Conservation (phyloP, 768 basidiomycete species). For the Chlorophyllum brunneum region DNA sequence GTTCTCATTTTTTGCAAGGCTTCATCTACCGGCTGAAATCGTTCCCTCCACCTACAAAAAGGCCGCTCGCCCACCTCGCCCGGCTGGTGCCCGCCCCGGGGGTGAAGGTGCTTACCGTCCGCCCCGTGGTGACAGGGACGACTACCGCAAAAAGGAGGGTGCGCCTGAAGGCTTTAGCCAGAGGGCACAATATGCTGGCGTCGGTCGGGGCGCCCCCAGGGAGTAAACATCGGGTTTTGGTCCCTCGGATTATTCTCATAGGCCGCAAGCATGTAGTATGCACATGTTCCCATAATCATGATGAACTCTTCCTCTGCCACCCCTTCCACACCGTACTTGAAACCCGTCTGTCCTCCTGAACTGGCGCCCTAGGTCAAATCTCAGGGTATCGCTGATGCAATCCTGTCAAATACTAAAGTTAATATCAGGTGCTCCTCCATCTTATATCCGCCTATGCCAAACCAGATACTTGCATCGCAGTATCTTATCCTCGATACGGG, state of each 20-base stretch:
- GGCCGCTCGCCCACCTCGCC: slow-evolving; percentile 82
- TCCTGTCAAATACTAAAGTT: no score
- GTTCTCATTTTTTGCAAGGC: slow-evolving; percentile 42
- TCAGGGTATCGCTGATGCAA: no score
- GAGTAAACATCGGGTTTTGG: slow-evolving; percentile 37
- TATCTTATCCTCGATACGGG: no score
- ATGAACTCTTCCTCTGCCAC: slow-evolving; percentile 13
- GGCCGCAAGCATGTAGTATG: slow-evolving; percentile 20
- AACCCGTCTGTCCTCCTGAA: no score
- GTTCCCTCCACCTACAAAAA: slow-evolving; percentile 98
- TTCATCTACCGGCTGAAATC: slow-evolving; percentile 93
- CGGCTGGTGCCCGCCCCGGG: slow-evolving; percentile 68
- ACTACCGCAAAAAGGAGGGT: slow-evolving; percentile 90
- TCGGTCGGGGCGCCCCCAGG: slow-evolving; percentile 84
- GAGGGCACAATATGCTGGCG: slow-evolving; percentile 82
- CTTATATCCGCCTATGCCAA: no score
- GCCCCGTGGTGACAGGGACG: slow-evolving; percentile 85
- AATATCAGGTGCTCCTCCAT: no score
- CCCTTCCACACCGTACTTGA: not conserved
- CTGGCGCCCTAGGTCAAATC: no score
- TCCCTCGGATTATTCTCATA: not conserved
- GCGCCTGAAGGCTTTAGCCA: slow-evolving; percentile 74
- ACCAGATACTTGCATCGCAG: no score
- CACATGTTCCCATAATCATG: slow-evolving; percentile 19
- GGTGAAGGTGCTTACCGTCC: slow-evolving; percentile 84